Base-by-base conservation (phyloP, 2,329 filamentous ascomycete species). In the Intubia oerlemansii region DNA sequence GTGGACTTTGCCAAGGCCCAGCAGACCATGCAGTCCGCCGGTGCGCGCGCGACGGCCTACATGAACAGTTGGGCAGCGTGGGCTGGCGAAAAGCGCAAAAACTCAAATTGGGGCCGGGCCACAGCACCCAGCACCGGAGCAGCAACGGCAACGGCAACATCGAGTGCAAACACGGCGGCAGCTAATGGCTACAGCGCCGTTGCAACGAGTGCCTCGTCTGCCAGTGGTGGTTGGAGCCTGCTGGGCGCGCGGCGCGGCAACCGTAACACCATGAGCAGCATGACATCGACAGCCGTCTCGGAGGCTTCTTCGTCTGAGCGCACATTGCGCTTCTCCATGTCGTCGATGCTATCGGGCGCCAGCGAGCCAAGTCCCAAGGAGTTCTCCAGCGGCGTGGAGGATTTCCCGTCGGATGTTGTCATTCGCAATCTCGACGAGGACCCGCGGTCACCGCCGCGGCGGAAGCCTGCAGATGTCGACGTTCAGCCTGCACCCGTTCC, bases 61-160 rank as follows among this genome's bases (percentile, higher is more conserved):
- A 61, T 76, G 39, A 69, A 66, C 22, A 73, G 68, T 39, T 77
- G 71, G 71, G 66, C 70, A 2, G 51, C 57, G 0, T 77, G 71
- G 71, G 69, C 71, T 2, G 71, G 71, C 28, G 77, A 88, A 52
- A 85, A 84, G 53, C 60, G 73, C 36, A 77, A 73, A 42, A 53
- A 48, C n/a, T 53, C 57, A 43, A 58, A 50, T 14, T 41, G 39
- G 51, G 45, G 45, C 18, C 42, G 50, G 11, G 40, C 38, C 21
- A 27, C 36, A 2, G 29, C 23, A 1, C 18, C 24, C 4, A 26
- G 16, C 16, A 32, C 28, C 14, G 12, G 32, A 23, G 12, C 26
- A 11, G 18, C 14, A 22, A 26, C 30, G 28, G 27, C 17, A 25
- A 28, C n/a, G n/a, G n/a, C n/a, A n/a, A n/a, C n/a, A n/a, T n/a